Conservation (phyloP, 768 basidiomycete species). For the Mycena olivaceomarginata region DNA sequence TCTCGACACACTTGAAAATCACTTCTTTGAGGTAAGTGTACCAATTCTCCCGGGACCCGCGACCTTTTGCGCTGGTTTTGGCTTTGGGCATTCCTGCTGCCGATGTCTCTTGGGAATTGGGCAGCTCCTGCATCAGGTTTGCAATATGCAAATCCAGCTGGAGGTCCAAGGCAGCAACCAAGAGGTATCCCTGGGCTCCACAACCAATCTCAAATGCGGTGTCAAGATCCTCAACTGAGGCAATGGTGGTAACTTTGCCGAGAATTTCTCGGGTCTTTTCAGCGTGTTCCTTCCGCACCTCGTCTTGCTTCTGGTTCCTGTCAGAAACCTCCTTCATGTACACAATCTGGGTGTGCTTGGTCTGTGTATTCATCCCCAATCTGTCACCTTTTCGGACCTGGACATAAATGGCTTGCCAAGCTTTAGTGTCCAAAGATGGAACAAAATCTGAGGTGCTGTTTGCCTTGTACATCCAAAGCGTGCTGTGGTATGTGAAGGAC, state of each 20-base stretch:
- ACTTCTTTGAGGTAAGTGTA: slow-evolving; percentile 4
- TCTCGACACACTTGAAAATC: neutral
- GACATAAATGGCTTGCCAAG: too few relatives aligned
- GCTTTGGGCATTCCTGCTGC: slow-evolving; percentile 16
- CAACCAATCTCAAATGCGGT: neutral
- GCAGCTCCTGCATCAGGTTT: neutral
- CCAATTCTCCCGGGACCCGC: neutral
- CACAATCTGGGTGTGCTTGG: slow-evolving; percentile 16
- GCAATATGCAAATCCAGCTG: slow-evolving; percentile 21
- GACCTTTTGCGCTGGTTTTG: slow-evolving; percentile 12
- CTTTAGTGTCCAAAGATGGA: too few relatives aligned
- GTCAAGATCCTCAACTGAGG: slow-evolving; percentile 6
- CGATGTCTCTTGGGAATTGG: neutral
- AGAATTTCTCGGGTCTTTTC: neutral
- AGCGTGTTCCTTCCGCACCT: neutral
- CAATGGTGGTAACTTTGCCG: neutral
- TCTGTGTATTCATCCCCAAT: neutral
- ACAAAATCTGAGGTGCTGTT: too few relatives aligned
- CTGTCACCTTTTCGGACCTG: slow-evolving; percentile 14
- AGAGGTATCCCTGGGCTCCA: slow-evolving; percentile 10
- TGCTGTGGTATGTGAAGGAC: too few relatives aligned
- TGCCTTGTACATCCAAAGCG: too few relatives aligned
- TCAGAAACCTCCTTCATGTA: slow-evolving; percentile 28
- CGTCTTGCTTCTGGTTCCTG: slow-evolving; percentile 3
- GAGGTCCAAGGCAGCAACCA: neutral